Conservation (phyloP, 2,329 filamentous ascomycete species). For the Westerdykella sp. region DNA sequence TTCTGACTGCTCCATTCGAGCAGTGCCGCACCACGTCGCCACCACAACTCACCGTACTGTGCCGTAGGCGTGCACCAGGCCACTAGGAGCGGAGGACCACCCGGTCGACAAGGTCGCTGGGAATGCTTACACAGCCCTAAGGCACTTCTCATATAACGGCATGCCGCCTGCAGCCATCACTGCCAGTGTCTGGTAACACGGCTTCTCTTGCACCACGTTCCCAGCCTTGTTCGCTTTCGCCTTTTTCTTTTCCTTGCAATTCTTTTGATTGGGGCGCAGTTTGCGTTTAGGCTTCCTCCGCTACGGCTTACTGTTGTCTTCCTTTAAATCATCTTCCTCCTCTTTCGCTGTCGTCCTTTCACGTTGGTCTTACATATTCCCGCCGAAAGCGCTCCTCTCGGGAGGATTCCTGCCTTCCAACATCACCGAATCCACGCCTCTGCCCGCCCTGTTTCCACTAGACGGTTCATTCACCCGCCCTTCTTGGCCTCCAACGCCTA, state of each 20-base stretch:
- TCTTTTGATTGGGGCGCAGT: slow-evolving; percentile 1
- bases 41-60: slow-evolving; percentile 1
- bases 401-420: too few relatives aligned
- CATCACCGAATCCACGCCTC: too few relatives aligned
- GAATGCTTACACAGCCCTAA: slow-evolving; percentile 16
- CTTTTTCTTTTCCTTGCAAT: slow-evolving; percentile 8
- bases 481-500: too few relatives aligned
- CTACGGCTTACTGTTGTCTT: slow-evolving; percentile 5
- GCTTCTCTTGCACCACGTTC: slow-evolving; percentile 5
- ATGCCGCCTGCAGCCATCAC: slow-evolving; percentile 25
- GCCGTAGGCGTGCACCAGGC: too few relatives aligned
- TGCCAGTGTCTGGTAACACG: slow-evolving; percentile 17
- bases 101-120: slow-evolving; percentile 4
- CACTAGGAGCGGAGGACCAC: too few relatives aligned
- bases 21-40: slow-evolving; percentile 16
- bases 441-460: too few relatives aligned
- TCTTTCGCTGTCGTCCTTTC: not conserved
- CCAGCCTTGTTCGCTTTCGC: slow-evolving; percentile 6
- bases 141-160: slow-evolving; percentile 22
- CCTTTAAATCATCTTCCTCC: not conserved
- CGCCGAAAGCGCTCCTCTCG: too few relatives aligned
- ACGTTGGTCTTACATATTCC: too few relatives aligned
- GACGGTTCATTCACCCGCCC: too few relatives aligned
- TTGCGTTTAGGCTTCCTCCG: slow-evolving; percentile 16
- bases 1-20: slow-evolving; percentile 13